Evolutionary conservation across 1,284 basidiomycete genomes (phyloP).

Genomic region (Hemileia vastatrix): DNA sequence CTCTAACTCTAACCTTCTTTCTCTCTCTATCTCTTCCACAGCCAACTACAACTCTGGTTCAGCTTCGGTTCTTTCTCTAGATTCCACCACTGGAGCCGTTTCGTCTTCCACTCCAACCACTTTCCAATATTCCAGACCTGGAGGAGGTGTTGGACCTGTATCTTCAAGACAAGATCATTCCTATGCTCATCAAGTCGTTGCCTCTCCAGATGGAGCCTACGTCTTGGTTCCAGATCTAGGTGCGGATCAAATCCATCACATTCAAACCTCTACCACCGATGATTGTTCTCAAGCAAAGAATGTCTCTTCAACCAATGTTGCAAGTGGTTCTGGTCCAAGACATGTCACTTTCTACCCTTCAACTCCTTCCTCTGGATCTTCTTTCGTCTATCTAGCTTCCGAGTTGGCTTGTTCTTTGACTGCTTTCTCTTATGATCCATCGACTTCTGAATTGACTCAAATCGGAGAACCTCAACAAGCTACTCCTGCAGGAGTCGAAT

Average conservation of each 20-base stretch:
- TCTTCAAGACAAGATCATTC: constrained; percentile 30
- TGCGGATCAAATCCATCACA: constrained; percentile 31
- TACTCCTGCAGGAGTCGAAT: constrained; percentile 27
- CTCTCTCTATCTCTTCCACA: not conserved
- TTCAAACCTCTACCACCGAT: not conserved
- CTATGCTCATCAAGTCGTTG: constrained; percentile 34
- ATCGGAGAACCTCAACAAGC: constrained; percentile 26
- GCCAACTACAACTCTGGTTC: constrained; percentile 31
- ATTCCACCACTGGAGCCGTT: not conserved
- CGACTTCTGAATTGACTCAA: constrained; percentile 17
- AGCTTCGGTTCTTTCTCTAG: constrained; percentile 24
- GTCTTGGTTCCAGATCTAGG: constrained; percentile 36
- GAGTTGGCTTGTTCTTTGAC: constrained; percentile 32
- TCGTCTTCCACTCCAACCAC: not conserved
- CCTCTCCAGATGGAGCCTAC: constrained; percentile 26
- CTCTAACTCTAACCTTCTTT: too few species aligned
- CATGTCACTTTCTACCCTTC: constrained; percentile 26
- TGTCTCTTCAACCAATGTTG: constrained; percentile 22
- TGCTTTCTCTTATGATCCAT: constrained; percentile 24
- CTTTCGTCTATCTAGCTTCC: constrained; percentile 30
- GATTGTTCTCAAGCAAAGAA: constrained; percentile 12
- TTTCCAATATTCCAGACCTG: constrained; percentile 27
- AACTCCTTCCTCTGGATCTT: not conserved
- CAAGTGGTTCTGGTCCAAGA: constrained; percentile 26
- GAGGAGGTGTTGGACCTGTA: constrained; percentile 28